Evolutionary conservation across 2,329 filamentous ascomycete genomes (phyloP).

Genomic region (Fusarium nurragi): DNA sequence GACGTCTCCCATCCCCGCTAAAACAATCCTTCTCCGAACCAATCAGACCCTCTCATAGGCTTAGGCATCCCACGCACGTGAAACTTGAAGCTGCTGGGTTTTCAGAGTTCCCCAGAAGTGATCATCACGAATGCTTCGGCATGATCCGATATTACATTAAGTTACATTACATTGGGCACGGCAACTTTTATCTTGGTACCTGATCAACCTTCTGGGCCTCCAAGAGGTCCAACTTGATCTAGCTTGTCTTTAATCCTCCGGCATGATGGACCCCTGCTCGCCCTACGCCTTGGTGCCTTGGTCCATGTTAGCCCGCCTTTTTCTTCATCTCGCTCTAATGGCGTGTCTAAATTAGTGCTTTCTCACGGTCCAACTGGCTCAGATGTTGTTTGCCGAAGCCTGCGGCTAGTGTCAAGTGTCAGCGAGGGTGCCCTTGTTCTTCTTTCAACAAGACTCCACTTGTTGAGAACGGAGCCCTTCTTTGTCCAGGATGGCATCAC

Average conservation of each 20-base stretch:
- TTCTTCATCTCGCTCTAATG: constrained; percentile 1
- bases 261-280: constrained; percentile 8
- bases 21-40: constrained; percentile 6
- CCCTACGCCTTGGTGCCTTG: constrained; percentile 18
- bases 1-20: constrained; percentile 16
- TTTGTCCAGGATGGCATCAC: not conserved
- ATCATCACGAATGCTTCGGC: constrained; percentile 39
- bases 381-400: not conserved
- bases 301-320: constrained; percentile 18
- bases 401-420: not conserved
- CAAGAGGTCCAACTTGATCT: constrained; percentile 10
- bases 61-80: constrained; percentile 12
- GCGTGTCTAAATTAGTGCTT: constrained; percentile 8
- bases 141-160: constrained; percentile 19
- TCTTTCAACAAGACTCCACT: constrained; percentile 1
- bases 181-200: constrained; percentile 21
- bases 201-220: constrained; percentile 7
- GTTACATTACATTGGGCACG: constrained; percentile 29
- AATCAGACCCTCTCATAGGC: constrained; percentile 10
- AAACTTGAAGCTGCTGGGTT: constrained; percentile 14
- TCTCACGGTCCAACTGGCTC: constrained; percentile 13
- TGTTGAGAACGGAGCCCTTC: not conserved
- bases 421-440: constrained; percentile 8
- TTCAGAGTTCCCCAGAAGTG: constrained; percentile 26
- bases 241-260: constrained; percentile 9